Percentiles rank a stretch among this genome's conserved stretches.
Conservation (phyloP, 2,329 filamentous ascomycete species). For the Aspergillus sp. region DNA sequence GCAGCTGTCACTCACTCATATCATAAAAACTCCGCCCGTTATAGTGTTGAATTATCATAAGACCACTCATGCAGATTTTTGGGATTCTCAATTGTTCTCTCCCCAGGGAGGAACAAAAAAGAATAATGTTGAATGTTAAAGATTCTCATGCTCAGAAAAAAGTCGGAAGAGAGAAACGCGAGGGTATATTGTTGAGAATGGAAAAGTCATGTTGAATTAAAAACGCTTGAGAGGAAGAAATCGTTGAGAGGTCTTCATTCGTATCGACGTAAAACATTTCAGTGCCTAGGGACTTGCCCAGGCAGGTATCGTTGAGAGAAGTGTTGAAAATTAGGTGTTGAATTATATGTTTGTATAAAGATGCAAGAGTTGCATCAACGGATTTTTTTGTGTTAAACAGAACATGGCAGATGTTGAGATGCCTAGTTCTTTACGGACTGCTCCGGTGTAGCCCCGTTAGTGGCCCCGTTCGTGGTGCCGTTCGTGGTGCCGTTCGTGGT, state of each 20-base stretch:
- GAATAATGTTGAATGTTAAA: constrained; percentile 18
- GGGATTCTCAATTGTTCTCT: neutral
- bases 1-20: neutral
- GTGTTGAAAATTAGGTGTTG: constrained; percentile 41
- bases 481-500: constrained; percentile 21
- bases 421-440: constrained; percentile 26
- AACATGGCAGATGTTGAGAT: constrained; percentile 6
- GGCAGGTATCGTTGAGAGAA: constrained; percentile 38
- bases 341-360: constrained; percentile 25
- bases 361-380: constrained; percentile 13
- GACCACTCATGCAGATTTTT: constrained; percentile 9
- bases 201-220: constrained; percentile 37
- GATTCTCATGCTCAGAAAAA: constrained; percentile 20
- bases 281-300: constrained; percentile 13
- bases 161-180: constrained; percentile 19
- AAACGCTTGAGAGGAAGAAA: constrained; percentile 40
- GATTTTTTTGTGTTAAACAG: constrained; percentile 8
- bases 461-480: constrained; percentile 15
- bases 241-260: constrained; percentile 44
- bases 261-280: constrained; percentile 39
- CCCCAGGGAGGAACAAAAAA: constrained; percentile 10
- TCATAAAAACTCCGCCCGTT: constrained; percentile 23
- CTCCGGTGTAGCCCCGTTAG: constrained; percentile 19
- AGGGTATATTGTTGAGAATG: constrained; percentile 36
- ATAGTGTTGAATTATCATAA: constrained; percentile 25